Conservation (phyloP, 164 flowering plant genomes). For the Tetracentron sinense region DNA sequence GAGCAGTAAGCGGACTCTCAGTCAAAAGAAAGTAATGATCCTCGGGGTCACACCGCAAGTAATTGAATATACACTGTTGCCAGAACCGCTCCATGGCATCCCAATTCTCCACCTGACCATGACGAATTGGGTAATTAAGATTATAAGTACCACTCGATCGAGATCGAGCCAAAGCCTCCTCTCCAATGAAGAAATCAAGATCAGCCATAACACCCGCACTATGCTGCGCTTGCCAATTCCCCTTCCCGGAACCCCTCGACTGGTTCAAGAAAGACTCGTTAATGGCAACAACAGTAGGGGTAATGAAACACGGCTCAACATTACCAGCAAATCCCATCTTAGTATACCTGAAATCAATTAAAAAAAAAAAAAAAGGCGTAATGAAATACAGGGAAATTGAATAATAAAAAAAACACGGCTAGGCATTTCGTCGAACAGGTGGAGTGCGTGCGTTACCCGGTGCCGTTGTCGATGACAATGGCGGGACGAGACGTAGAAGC, state of each 20-base stretch:
- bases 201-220: slow-evolving; percentile 99
- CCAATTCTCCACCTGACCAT: slow-evolving; percentile 97
- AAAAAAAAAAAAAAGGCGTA: too few relatives aligned
- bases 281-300: slow-evolving; percentile 81
- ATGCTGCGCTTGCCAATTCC: slow-evolving; percentile 81
- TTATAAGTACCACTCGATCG: slow-evolving; percentile 72
- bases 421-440: slow-evolving; percentile 25
- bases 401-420: neutral
- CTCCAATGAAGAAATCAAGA: slow-evolving; percentile 93
- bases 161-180: slow-evolving; percentile 73
- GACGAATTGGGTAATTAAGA: slow-evolving; percentile 75
- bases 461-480: slow-evolving; percentile 95
- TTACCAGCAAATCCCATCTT: slow-evolving; percentile 96
- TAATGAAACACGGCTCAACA: slow-evolving; percentile 76
- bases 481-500: slow-evolving; percentile 84
- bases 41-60: slow-evolving; percentile 96
- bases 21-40: slow-evolving; percentile 95
- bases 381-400: too few relatives aligned
- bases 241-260: slow-evolving; percentile 52
- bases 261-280: slow-evolving; percentile 86
- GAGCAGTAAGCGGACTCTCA: slow-evolving; percentile 92
- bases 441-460: slow-evolving; percentile 61
- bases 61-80: slow-evolving; percentile 98
- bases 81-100: slow-evolving; percentile 98
- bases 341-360: slow-evolving; percentile 67